Base-by-base conservation (phyloP, 495 filamentous ascomycete species). In the Bathelium albidoporum region DNA sequence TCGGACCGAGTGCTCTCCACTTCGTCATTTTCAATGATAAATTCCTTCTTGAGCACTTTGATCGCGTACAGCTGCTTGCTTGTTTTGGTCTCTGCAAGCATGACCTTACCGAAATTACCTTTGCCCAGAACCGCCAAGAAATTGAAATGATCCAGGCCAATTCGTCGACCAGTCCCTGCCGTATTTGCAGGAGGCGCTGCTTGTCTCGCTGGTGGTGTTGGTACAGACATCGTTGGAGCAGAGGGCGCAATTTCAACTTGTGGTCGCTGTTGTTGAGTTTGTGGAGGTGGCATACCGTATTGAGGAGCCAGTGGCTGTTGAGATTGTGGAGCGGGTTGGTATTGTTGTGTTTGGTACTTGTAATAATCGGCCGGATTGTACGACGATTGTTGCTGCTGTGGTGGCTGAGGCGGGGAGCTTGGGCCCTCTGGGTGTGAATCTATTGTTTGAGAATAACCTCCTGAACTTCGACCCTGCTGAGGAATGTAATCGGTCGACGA, bases 91-190 rank as follows among this genome's bases (percentile, higher is more conserved):
- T 99, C 94, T 9, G 94, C 94, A 69, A 99, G 77, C 94, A 99
- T 99, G 78, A 99, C 94, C 79, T 99, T 99, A 74, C 94, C 94
- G 72, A 99, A 99, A 74, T 99, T 99, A 77, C 94, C 94, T 74
- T 99, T 99, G 66, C 94, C 94, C 67, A 99, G 86, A 67, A 99
- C 94, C 63, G 94, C 94, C 66, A 99, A 82, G 83, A 99, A 99
- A 72, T 99, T 99, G 80, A 99, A 99, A 73, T 97, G 91, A 73
- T 97, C 94, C 55, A 99, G 80, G 32, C 94, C 94, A 70, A 99
- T 97, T 62, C 94, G 80, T 64, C 84, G 76, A 53, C 88, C 89
- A 18, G 83, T 83, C 36, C 87, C 87, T 18, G 82, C 65, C 16
- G 72, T 69, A 61, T 73, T 75, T 26, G 73, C 74, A 2, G 74